Evolutionary conservation across 495 filamentous ascomycete species (phyloP).

Genomic region (Tuber magnatum): DNA sequence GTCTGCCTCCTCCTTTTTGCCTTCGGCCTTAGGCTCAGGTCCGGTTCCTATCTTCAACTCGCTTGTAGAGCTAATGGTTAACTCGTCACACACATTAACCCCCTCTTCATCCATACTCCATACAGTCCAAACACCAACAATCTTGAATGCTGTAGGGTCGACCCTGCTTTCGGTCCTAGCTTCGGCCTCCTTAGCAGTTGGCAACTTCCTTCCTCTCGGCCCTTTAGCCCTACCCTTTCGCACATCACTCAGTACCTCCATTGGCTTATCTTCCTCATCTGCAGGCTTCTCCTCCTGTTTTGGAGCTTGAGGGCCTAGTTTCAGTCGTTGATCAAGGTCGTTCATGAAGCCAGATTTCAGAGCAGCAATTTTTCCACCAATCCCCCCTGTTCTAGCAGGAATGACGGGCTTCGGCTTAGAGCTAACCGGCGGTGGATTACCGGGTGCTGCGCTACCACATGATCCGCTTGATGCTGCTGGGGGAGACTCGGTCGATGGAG

Average conservation of each 20-base stretch:
- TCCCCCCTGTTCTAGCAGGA: conserved; percentile 61
- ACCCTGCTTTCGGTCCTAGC: neutral
- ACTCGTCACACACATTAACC: neutral
- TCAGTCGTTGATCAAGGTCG: conserved; percentile 77
- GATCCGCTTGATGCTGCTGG: conserved; percentile 38
- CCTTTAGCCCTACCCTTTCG: conserved; percentile 85
- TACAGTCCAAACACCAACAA: conserved; percentile 34
- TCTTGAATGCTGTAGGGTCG: neutral
- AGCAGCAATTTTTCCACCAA: conserved; percentile 77
- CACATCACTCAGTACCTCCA: conserved; percentile 72
- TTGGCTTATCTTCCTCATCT: conserved; percentile 59
- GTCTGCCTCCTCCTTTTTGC: neutral
- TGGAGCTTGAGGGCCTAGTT: conserved; percentile 67
- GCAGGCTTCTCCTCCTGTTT: conserved; percentile 56
- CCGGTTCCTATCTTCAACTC: neutral
- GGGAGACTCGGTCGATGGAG: conserved; percentile 42
- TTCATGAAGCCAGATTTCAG: conserved; percentile 83
- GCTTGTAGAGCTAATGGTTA: neutral
- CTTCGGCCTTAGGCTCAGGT: conserved; percentile 6
- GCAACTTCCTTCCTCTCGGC: conserved; percentile 59
- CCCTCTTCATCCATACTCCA: conserved; percentile 34
- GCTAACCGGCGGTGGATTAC: conserved; percentile 12
- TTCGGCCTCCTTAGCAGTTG: conserved; percentile 23
- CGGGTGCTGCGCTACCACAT: neutral
- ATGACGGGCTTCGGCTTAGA: conserved; percentile 65